Evolutionary conservation across 345 rosid species (phyloP).

Genomic region (Syzygium aqueum): DNA sequence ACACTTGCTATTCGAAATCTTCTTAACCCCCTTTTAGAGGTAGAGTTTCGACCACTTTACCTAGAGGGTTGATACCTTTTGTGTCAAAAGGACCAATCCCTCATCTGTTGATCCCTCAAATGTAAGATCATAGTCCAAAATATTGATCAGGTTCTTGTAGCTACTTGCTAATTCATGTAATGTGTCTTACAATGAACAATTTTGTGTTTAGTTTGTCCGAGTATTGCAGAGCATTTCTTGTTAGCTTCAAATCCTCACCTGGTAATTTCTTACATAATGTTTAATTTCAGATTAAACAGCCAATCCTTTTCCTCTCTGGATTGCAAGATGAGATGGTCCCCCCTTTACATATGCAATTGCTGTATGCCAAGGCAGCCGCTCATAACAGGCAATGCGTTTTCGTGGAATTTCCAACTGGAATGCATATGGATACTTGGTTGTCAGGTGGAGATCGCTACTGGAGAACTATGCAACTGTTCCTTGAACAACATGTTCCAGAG

Average conservation of each 20-base stretch:
- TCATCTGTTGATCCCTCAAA: neutral
- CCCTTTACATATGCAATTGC: slow-evolving; percentile 81
- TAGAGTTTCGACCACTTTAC: neutral
- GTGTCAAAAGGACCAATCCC: neutral
- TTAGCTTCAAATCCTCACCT: neutral
- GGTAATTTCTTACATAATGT: neutral
- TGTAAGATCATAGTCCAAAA: neutral
- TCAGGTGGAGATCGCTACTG: slow-evolving; percentile 89
- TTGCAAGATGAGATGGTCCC: slow-evolving; percentile 99
- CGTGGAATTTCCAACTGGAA: slow-evolving; percentile 84
- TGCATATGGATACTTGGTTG: slow-evolving; percentile 99
- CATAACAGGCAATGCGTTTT: slow-evolving; percentile 57
- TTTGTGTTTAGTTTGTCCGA: neutral
- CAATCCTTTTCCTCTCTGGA: slow-evolving; percentile 92
- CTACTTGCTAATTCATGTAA: neutral
- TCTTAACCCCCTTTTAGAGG: neutral
- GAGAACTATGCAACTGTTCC: slow-evolving; percentile 52
- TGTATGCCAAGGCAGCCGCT: slow-evolving; percentile 87
- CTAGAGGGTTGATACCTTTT: neutral
- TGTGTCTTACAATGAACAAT: neutral
- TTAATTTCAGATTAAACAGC: slow-evolving; percentile 65
- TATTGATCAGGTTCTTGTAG: neutral
- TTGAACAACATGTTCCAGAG: slow-evolving; percentile 53
- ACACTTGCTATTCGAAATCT: neutral
- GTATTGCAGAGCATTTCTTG: neutral